Evolutionary conservation across 345 rosid species (phyloP).

Genomic region (Durio zibethinus): DNA sequence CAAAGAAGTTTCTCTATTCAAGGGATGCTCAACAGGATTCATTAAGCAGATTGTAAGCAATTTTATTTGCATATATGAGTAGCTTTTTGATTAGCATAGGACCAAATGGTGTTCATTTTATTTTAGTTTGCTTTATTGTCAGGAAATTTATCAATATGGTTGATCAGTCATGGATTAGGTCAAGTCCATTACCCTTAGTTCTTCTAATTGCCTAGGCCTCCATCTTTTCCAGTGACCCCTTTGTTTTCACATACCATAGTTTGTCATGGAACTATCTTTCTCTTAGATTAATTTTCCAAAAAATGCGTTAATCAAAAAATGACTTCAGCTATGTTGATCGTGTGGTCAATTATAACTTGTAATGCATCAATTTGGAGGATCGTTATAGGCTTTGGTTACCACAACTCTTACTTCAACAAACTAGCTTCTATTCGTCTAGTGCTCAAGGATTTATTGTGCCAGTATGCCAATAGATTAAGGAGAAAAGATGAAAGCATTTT

Average conservation of each 20-base stretch:
- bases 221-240: not conserved
- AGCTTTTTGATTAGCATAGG: not conserved
- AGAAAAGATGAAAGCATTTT: not conserved
- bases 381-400: not conserved
- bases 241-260: not conserved
- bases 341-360: not conserved
- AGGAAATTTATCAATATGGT: not conserved
- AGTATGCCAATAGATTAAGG: not conserved
- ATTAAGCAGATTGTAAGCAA: slow-evolving; percentile 74
- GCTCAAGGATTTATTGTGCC: not conserved
- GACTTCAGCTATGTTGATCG: not conserved
- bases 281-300: not conserved
- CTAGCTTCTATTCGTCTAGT: not conserved
- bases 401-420: not conserved
- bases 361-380: not conserved
- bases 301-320: not conserved
- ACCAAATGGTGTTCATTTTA: not conserved
- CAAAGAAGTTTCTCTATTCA: slow-evolving; percentile 62
- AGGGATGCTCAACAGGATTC: slow-evolving; percentile 70
- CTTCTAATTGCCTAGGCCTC: not conserved
- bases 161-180: not conserved
- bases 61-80: not conserved
- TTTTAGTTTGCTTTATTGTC: not conserved
- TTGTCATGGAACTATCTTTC: not conserved
- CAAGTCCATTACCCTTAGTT: not conserved